These are phyloP conservation scores for Cenococcum geophilum DNA, from an alignment of 495 filamentous ascomycete genomes.

Conservation along the genomic window DNA sequence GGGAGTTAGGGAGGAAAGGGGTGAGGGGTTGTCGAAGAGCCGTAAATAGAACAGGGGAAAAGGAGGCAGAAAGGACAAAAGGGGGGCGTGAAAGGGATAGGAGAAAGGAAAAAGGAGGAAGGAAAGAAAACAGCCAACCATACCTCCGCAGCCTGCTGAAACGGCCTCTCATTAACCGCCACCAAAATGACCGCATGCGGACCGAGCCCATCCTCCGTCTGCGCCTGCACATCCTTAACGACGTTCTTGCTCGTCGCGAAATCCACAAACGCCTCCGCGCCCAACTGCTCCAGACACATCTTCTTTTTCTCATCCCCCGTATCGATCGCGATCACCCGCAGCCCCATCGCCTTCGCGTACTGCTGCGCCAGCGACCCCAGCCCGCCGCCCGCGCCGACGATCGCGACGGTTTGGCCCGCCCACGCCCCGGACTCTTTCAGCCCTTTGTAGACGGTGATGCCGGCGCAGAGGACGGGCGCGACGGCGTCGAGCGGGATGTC, in stretches of 20 bases:
- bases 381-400: conserved; percentile 85
- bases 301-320: conserved; percentile 68
- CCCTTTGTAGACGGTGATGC: conserved; percentile 91
- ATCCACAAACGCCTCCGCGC: conserved; percentile 69
- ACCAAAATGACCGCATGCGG: conserved; percentile 84
- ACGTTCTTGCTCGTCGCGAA: conserved; percentile 66
- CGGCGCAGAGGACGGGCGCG: conserved; percentile 78
- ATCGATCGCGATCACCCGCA: conserved; percentile 72
- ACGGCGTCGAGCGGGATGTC: conserved; percentile 67
- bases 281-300: conserved; percentile 57
- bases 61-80: too few relatives aligned
- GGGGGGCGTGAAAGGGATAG: too few relatives aligned
- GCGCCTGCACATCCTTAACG: conserved; percentile 73
- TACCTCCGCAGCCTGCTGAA: conserved; percentile 76
- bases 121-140: too few relatives aligned
- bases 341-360: conserved; percentile 85
- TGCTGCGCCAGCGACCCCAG: conserved; percentile 76
- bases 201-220: conserved; percentile 70
- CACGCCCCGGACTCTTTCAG: conserved; percentile 72
- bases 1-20: too few relatives aligned
- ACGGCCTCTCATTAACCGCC: conserved; percentile 80
- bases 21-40: too few relatives aligned
- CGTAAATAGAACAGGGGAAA: too few relatives aligned
- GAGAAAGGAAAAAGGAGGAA: too few relatives aligned
- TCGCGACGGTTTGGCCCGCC: conserved; percentile 73